A percentile compares a stretch with the other conserved stretches of the same genome.
These are phyloP conservation scores for Penicillium macrosclerotiorum DNA, from an alignment of 495 filamentous ascomycete species.

Conservation along the genomic window DNA sequence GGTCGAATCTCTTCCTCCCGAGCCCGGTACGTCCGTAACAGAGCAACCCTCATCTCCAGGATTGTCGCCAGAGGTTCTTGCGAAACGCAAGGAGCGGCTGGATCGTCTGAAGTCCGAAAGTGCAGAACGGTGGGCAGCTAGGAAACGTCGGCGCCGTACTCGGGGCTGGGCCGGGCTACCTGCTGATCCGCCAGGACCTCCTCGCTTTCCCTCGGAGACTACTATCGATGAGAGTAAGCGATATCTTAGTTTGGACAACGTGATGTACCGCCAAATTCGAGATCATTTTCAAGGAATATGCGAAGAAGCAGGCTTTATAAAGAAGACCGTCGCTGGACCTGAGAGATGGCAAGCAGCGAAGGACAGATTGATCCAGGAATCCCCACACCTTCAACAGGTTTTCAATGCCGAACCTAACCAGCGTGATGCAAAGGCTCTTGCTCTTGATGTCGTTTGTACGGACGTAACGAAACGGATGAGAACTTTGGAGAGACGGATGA, in stretches of 20 bases:
- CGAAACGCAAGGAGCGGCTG: constrained; percentile 55
- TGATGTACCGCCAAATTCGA: constrained; percentile 60
- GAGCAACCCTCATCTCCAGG: constrained; percentile 30
- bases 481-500: constrained; percentile 59
- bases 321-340: constrained; percentile 70
- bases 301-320: constrained; percentile 60
- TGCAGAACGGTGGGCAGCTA: constrained; percentile 58
- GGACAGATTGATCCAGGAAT: constrained; percentile 63
- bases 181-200: constrained; percentile 70
- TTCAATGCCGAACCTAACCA: constrained; percentile 53
- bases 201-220: constrained; percentile 77
- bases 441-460: constrained; percentile 75
- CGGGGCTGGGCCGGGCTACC: constrained; percentile 69
- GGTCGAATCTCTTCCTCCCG: constrained; percentile 17
- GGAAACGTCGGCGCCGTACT: constrained; percentile 72
- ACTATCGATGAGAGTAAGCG: constrained; percentile 77
- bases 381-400: constrained; percentile 61
- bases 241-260: constrained; percentile 61
- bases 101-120: constrained; percentile 61
- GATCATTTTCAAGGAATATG: constrained; percentile 70
- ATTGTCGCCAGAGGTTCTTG: constrained; percentile 51
- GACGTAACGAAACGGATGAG: constrained; percentile 81
- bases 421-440: constrained; percentile 56
- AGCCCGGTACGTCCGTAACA: constrained; percentile 6
- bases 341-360: constrained; percentile 74